Evolutionary conservation across 345 rosid species (phyloP).

Genomic region (Brassica carinata): DNA sequence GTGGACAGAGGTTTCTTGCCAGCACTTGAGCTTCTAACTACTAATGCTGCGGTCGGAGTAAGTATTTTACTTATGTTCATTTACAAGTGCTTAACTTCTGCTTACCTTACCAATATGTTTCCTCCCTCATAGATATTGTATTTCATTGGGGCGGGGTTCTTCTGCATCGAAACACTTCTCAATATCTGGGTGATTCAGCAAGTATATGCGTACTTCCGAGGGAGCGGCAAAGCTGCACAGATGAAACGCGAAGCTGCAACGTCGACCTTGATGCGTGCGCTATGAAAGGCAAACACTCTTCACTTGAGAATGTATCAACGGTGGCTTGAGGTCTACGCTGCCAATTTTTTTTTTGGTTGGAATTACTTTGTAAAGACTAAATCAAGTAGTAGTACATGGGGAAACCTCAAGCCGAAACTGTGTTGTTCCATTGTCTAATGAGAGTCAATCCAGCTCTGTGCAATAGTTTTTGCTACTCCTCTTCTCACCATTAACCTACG

Average conservation of each 20-base stretch:
- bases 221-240: neutral
- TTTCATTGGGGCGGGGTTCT: slow-evolving; percentile 78
- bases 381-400: too few species aligned
- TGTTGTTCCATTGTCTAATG: too few species aligned
- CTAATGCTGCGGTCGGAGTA: slow-evolving; percentile 69
- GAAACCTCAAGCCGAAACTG: too few species aligned
- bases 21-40: slow-evolving; percentile 65
- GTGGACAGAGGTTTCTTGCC: slow-evolving; percentile 89
- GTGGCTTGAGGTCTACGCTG: slow-evolving; percentile 27
- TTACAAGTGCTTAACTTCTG: slow-evolving; percentile 4
- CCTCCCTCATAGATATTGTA: slow-evolving; percentile 63
- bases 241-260: neutral
- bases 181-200: slow-evolving; percentile 99
- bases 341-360: neutral
- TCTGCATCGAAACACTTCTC: slow-evolving; percentile 72
- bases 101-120: neutral
- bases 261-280: slow-evolving; percentile 6
- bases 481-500: too few species aligned
- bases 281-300: slow-evolving; percentile 45
- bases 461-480: too few species aligned
- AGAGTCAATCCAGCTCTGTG: too few species aligned
- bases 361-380: slow-evolving; percentile 22
- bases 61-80: slow-evolving; percentile 28
- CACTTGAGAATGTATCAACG: slow-evolving; percentile 19
- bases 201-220: slow-evolving; percentile 66